These are phyloP conservation scores for Conticribra weissflogii DNA, from an alignment of 108 stramenopile genomes.

Conservation along the genomic window DNA sequence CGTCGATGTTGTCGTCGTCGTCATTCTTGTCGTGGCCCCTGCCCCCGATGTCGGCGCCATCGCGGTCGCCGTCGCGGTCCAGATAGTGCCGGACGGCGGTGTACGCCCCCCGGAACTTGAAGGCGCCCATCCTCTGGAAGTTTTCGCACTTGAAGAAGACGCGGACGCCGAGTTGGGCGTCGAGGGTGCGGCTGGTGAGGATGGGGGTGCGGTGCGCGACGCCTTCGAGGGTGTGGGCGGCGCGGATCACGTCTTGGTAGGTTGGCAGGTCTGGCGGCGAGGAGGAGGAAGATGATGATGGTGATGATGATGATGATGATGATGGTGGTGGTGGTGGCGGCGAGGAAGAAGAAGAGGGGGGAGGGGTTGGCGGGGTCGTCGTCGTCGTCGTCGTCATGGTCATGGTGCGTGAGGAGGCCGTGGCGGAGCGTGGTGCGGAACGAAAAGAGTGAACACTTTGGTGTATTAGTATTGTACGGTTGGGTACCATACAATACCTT, in stretches of 20 bases:
- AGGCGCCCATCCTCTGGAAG: constrained; percentile 49
- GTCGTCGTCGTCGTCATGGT: no score
- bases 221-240: constrained; percentile 19
- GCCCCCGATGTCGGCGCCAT: not conserved
- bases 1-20: not conserved
- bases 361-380: no score
- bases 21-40: not conserved
- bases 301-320: not conserved
- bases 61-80: not conserved
- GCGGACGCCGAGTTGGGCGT: constrained; percentile 30
- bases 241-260: constrained; percentile 37
- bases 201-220: constrained; percentile 43
- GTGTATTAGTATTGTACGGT: no score
- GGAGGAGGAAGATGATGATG: not conserved
- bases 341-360: not conserved
- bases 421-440: no score
- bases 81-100: constrained; percentile 37
- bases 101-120: constrained; percentile 48
- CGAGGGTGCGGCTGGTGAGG: constrained; percentile 42
- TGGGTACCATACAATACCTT: no score
- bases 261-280: constrained; percentile 32
- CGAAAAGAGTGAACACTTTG: no score
- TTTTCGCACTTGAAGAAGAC: constrained; percentile 48
- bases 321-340: not conserved
- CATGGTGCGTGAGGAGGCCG: no score